Percentiles rank a stretch among this genome's conserved stretches.
phyloP scores from a whole-genome alignment of 768 basidiomycete genomes.

The Heimioporus sp. region DNA sequence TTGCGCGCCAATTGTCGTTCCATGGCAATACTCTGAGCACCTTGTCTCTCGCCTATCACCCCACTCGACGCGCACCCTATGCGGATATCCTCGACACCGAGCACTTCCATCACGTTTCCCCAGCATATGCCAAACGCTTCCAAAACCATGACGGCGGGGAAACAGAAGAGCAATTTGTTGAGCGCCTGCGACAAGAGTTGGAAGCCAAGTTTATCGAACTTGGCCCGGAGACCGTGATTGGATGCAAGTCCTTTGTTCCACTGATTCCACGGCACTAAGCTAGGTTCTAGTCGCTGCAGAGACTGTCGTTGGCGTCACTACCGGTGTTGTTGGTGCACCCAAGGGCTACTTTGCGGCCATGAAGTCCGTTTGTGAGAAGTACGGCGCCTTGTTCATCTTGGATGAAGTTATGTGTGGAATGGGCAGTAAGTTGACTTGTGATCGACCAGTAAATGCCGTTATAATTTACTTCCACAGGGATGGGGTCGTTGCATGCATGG shows the following conservation, averaged over 20 bases:
- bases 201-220: conserved; percentile 84
- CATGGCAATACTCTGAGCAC: conserved; percentile 83
- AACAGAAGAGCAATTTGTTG: conserved; percentile 76
- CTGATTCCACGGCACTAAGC: background rate
- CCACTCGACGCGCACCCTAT: conserved; percentile 66
- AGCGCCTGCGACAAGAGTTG: conserved; percentile 72
- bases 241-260: conserved; percentile 48
- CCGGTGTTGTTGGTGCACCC: conserved; percentile 72
- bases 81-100: conserved; percentile 58
- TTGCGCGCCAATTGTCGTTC: conserved; percentile 75
- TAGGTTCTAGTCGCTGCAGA: conserved; percentile 65
- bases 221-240: conserved; percentile 80
- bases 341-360: conserved; percentile 86
- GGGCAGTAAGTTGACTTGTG: conserved; percentile 60
- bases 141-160: conserved; percentile 51
- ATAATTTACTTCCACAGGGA: conserved; percentile 44
- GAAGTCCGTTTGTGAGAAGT: conserved; percentile 79
- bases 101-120: conserved; percentile 83
- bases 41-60: conserved; percentile 66
- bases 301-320: conserved; percentile 85
- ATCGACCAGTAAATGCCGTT: background rate
- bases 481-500: conserved; percentile 89
- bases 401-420: conserved; percentile 95
- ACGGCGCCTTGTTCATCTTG: conserved; percentile 70
- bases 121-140: conserved; percentile 84